Base-by-base conservation (phyloP, 768 basidiomycete genomes). In the Tubosaeta sp. region DNA sequence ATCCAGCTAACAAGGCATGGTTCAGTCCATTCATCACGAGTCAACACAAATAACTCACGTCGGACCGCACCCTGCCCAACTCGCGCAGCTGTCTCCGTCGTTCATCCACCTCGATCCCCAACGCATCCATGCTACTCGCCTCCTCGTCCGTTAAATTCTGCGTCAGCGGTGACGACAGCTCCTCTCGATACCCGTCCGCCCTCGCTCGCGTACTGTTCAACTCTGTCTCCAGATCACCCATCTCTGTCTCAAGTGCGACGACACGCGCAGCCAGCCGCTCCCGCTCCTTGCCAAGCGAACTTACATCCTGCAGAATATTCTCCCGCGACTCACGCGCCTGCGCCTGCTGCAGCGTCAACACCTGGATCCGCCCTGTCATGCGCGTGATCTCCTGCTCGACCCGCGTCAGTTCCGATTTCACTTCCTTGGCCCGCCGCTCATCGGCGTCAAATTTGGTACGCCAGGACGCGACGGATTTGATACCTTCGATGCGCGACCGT, bases 301-400 rank as follows among this genome's bases (percentile, higher is more conserved):
- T 72, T 0, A 79, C 79, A 51, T 95, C 87, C 4, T 79, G 80
- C 34, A 80, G 58, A 41, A 90, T 71, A 45, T 81, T 73, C 49
- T 90, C 88, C 24, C 90, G 75, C 29, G 80, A 75, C 18, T 86
- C 83, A 27, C 82, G 71, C 1, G 85, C 81, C 62, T 87, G 84
- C 31, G 80, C 82, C 59, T 88, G 82, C 61, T 89, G 84, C 18
- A 81, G 82, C 44, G 76, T 77, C 35, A 83, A 60, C 1, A 89
- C 82, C 47, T 91, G 84, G 34, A 91, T 81, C 56, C 77, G 74
- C 3, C 94, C 92, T 5, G 82, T 75, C 8, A 86, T 59, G 44
- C 77, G 77, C 2, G 94, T 90, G 54, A 96, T 86, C 65, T 90
- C 85, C 66, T 95, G 93, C 54, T 99, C 96, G 22, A 92, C 69